Conservation (phyloP, 2,329 filamentous ascomycete genomes). For the Alternaria postmessia region DNA sequence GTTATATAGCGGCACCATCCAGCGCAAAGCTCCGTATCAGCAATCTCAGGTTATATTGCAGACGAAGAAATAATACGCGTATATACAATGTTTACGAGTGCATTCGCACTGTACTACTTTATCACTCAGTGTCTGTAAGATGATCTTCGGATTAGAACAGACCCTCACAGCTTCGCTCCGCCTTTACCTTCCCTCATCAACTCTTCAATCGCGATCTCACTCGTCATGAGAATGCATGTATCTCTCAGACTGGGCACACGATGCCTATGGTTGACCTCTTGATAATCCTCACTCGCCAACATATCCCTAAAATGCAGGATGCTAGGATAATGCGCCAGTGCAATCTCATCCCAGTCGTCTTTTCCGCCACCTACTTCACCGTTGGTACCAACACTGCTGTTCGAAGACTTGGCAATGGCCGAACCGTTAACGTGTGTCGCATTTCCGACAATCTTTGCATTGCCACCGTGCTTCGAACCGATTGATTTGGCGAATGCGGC, state of each 20-base stretch:
- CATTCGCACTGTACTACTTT: not conserved
- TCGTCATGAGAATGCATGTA: slow-evolving; percentile 64
- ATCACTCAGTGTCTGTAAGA: not conserved
- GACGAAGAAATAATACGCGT: not conserved
- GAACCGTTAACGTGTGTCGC: slow-evolving; percentile 52
- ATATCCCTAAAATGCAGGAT: slow-evolving; percentile 70
- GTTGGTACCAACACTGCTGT: not conserved
- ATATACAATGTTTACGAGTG: not conserved
- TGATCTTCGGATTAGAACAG: no score
- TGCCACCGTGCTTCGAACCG: slow-evolving; percentile 63
- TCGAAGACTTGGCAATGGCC: slow-evolving; percentile 22
- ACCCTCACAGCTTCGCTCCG: slow-evolving; percentile 17
- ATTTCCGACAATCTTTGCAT: slow-evolving; percentile 69
- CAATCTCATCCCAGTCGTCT: slow-evolving; percentile 67
- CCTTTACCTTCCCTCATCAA: slow-evolving; percentile 9
- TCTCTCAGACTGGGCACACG: slow-evolving; percentile 61
- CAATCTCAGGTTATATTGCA: not conserved
- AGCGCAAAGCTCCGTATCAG: not conserved
- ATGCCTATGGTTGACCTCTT: slow-evolving; percentile 63
- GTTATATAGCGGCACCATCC: not conserved
- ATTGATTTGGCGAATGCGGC: slow-evolving; percentile 60
- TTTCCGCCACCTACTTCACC: slow-evolving; percentile 19
- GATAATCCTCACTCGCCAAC: slow-evolving; percentile 65
- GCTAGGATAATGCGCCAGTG: slow-evolving; percentile 70
- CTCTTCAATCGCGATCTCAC: slow-evolving; percentile 54